Evolutionary conservation across 176 grass and related monocot genomes (phyloP).

Genomic region (Miscanthus lutarioriparius): DNA sequence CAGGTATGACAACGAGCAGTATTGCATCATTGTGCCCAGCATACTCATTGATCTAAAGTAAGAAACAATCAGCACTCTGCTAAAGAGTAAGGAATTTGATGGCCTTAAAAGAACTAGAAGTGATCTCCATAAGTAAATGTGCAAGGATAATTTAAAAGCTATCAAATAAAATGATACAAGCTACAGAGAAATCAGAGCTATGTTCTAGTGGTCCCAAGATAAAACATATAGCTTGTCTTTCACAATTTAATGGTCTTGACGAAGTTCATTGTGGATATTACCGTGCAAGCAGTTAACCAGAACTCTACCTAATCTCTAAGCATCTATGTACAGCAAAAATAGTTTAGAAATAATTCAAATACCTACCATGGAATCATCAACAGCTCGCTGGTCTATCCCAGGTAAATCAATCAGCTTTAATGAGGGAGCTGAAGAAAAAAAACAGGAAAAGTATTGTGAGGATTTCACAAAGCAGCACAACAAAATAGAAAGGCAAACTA

Average conservation of each 20-base stretch:
- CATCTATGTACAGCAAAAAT: slow-evolving; percentile 20
- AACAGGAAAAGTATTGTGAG: slow-evolving; percentile 5
- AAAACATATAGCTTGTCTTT: slow-evolving; percentile 7
- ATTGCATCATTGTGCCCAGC: slow-evolving; percentile 87
- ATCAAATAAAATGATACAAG: not conserved
- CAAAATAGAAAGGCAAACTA: not conserved
- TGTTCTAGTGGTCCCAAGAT: not conserved
- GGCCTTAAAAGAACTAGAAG: not conserved
- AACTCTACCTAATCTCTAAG: slow-evolving; percentile 6
- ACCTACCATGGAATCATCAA: slow-evolving; percentile 83
- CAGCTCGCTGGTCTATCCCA: slow-evolving; percentile 83
- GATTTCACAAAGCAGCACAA: slow-evolving; percentile 3
- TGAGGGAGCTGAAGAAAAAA: slow-evolving; percentile 68
- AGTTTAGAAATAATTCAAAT: slow-evolving; percentile 2
- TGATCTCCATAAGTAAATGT: not conserved
- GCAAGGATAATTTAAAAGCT: slow-evolving; percentile 4
- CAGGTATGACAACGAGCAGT: slow-evolving; percentile 83
- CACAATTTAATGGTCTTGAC: not conserved
- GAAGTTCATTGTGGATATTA: not conserved
- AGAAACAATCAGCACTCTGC: slow-evolving; percentile 23
- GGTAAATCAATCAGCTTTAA: slow-evolving; percentile 97
- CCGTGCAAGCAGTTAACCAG: not conserved
- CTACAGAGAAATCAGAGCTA: not conserved
- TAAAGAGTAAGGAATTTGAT: slow-evolving; percentile 5
- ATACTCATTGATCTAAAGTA: slow-evolving; percentile 78